Evolutionary conservation across 2,329 filamentous ascomycete genomes (phyloP).

Genomic region (Sporothrix phasma): DNA sequence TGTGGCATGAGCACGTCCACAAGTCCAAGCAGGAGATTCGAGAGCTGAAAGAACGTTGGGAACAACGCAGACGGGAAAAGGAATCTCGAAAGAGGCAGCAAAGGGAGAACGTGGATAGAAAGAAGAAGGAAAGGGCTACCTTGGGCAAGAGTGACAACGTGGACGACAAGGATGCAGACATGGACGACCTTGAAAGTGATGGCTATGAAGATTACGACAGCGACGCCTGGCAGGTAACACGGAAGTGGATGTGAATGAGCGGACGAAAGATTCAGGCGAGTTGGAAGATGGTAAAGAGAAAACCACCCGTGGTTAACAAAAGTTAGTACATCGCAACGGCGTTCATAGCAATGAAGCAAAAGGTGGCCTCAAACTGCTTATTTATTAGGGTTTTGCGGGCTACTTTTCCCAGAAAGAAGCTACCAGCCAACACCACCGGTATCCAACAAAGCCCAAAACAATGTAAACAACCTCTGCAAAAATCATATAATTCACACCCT

Average conservation of each 20-base stretch:
- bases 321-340: background rate
- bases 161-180: slow-evolving; percentile 30
- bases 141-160: slow-evolving; percentile 27
- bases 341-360: background rate
- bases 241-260: slow-evolving; percentile 39
- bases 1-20: slow-evolving; percentile 95
- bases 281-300: slow-evolving; percentile 44
- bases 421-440: no score
- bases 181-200: slow-evolving; percentile 33
- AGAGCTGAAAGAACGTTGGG: slow-evolving; percentile 75
- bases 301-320: background rate
- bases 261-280: slow-evolving; percentile 40
- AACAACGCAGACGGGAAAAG: slow-evolving; percentile 67
- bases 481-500: no score
- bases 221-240: slow-evolving; percentile 39
- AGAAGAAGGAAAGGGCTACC: slow-evolving; percentile 47
- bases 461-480: no score
- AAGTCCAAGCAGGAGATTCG: slow-evolving; percentile 72
- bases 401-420: no score
- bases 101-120: slow-evolving; percentile 82
- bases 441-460: no score
- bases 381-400: no score
- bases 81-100: slow-evolving; percentile 73
- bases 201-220: slow-evolving; percentile 42
- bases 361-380: no score